Evolutionary conservation across 2,329 filamentous ascomycete species (phyloP).

Genomic region (Aspergillus sp.): DNA sequence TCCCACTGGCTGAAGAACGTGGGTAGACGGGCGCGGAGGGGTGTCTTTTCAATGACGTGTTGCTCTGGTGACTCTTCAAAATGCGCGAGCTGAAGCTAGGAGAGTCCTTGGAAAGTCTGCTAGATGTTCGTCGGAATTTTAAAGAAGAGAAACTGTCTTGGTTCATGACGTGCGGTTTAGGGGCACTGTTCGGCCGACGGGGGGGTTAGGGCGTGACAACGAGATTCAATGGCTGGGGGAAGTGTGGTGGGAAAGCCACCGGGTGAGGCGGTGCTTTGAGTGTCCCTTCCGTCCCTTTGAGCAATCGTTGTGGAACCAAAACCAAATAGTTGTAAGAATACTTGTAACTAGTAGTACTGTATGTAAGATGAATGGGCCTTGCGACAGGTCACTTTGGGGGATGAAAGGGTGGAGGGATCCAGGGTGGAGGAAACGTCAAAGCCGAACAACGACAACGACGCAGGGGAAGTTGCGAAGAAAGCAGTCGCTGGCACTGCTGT

Average conservation of each 20-base stretch:
- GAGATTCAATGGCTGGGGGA: neutral
- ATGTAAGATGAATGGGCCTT: too few relatives aligned
- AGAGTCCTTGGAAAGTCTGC: slow-evolving; percentile 42
- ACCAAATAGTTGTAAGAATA: too few relatives aligned
- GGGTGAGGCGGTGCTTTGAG: neutral
- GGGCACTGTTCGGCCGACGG: slow-evolving; percentile 1
- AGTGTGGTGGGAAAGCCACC: neutral
- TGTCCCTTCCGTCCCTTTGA: too few relatives aligned
- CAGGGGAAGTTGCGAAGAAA: too few relatives aligned
- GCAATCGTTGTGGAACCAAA: too few relatives aligned
- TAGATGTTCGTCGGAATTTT: slow-evolving; percentile 37
- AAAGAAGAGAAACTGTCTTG: slow-evolving; percentile 31
- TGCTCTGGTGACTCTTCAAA: slow-evolving; percentile 40
- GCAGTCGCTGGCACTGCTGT: too few relatives aligned
- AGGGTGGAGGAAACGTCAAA: too few relatives aligned
- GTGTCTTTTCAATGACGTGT: slow-evolving; percentile 41
- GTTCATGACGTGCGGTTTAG: slow-evolving; percentile 29
- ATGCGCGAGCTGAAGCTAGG: slow-evolving; percentile 37
- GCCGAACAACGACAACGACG: too few relatives aligned
- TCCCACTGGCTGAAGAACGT: slow-evolving; percentile 34
- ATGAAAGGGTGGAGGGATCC: too few relatives aligned
- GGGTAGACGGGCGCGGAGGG: slow-evolving; percentile 43
- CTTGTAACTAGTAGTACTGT: too few relatives aligned
- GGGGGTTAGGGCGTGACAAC: neutral
- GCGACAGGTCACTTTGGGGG: too few relatives aligned